Conservation (phyloP, 78 protist species). For the Guillardia theta region DNA sequence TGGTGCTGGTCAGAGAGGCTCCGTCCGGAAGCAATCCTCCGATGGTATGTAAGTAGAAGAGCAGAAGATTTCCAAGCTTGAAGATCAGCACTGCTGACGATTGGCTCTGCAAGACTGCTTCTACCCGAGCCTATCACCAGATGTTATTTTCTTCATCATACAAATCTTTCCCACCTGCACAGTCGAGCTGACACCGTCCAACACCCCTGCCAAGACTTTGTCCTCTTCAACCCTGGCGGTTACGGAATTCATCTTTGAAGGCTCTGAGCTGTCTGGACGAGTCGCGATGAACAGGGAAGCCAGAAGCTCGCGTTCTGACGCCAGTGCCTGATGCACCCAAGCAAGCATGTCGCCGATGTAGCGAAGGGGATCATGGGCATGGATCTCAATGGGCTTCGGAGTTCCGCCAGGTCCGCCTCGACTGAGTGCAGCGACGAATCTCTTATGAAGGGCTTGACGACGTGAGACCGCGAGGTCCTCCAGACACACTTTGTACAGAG, state of each 20-base stretch:
- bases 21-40: neutral
- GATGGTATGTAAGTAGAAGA: slow-evolving; percentile 36
- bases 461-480: neutral
- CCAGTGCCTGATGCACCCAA: slow-evolving; percentile 69
- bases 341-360: slow-evolving; percentile 69
- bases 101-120: neutral
- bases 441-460: neutral
- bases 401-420: neutral
- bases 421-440: neutral
- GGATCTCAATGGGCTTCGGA: slow-evolving; percentile 55
- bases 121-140: neutral
- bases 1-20: neutral
- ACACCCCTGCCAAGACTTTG: neutral
- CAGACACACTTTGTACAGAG: slow-evolving; percentile 36
- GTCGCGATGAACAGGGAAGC: neutral
- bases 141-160: too few species aligned
- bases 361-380: slow-evolving; percentile 70
- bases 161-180: too few species aligned
- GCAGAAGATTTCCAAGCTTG: slow-evolving; percentile 30
- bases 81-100: neutral
- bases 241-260: too few species aligned
- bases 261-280: too few species aligned
- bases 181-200: neutral
- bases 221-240: neutral
- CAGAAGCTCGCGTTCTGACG: neutral